These are phyloP conservation scores for Xylaria sp. DNA, from an alignment of 2,329 filamentous ascomycete genomes.

Conservation along the genomic window DNA sequence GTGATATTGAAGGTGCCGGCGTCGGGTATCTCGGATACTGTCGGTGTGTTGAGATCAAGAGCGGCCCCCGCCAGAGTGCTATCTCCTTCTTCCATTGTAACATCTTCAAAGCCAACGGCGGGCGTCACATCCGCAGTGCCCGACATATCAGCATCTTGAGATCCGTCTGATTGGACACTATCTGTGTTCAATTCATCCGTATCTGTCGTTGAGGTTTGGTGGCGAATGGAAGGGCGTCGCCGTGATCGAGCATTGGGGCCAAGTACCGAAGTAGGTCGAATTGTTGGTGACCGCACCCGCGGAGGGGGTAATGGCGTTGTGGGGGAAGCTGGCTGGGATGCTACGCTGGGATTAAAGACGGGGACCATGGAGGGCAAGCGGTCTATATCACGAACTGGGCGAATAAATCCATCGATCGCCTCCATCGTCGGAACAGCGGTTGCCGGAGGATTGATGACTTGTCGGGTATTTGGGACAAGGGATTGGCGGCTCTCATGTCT, in stretches of 20 bases:
- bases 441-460: conserved; percentile 69
- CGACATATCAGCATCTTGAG: conserved; percentile 77
- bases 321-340: conserved; percentile 90
- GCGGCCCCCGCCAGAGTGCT: conserved; percentile 77
- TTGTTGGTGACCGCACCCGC: conserved; percentile 62
- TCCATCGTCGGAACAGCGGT: conserved; percentile 72
- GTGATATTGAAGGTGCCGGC: conserved; percentile 93
- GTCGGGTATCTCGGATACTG: conserved; percentile 83
- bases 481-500: conserved; percentile 55
- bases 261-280: conserved; percentile 58
- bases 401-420: conserved; percentile 73
- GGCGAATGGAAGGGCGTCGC: conserved; percentile 82
- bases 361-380: conserved; percentile 82
- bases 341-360: conserved; percentile 69
- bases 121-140: conserved; percentile 81
- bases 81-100: conserved; percentile 77
- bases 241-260: conserved; percentile 62
- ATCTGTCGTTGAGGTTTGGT: conserved; percentile 89
- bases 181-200: conserved; percentile 86
- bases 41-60: conserved; percentile 76
- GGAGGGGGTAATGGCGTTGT: conserved; percentile 79
- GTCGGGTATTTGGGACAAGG: conserved; percentile 56
- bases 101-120: conserved; percentile 84
- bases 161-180: conserved; percentile 79
- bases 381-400: conserved; percentile 81